These are phyloP conservation scores for Ganoderma resinaceum DNA, from an alignment of 1,284 basidiomycete genomes.

Conservation along the genomic window DNA sequence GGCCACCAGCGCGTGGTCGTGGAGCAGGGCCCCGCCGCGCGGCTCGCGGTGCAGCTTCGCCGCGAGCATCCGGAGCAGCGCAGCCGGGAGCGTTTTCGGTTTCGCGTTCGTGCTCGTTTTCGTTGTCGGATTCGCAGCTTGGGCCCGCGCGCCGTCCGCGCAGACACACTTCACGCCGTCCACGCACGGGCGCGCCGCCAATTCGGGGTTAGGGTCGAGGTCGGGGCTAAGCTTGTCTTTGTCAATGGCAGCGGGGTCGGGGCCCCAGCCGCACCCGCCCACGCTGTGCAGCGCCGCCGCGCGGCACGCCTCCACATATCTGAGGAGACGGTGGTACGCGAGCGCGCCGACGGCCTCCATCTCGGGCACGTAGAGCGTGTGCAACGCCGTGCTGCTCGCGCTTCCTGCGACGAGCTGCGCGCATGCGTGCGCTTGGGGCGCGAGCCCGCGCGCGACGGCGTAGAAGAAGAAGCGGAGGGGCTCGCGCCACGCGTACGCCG, in stretches of 20 bases:
- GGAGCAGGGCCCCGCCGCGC: background rate
- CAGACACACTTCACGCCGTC: background rate
- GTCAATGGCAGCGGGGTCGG: background rate
- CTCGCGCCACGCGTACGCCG: background rate
- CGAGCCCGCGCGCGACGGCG: background rate
- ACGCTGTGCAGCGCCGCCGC: background rate
- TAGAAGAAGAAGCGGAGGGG: background rate
- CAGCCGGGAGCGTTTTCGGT: background rate
- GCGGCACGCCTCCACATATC: background rate
- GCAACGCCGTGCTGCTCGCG: background rate
- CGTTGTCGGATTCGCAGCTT: no score
- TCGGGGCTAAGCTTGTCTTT: background rate
- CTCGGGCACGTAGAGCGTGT: background rate
- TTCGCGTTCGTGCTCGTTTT: no score
- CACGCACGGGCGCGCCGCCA: background rate
- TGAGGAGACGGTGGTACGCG: background rate
- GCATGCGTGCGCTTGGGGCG: background rate
- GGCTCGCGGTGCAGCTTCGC: background rate
- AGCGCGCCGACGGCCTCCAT: background rate
- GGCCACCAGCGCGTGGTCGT: background rate
- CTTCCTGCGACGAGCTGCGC: background rate
- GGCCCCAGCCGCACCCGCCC: background rate
- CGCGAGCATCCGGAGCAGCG: background rate
- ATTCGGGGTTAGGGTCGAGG: no score
- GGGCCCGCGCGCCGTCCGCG: background rate